Percentiles rank a stretch among this genome's conserved stretches.
Evolutionary conservation across 2,329 filamentous ascomycete genomes (phyloP).

Genomic region (Lachnellula arida): DNA sequence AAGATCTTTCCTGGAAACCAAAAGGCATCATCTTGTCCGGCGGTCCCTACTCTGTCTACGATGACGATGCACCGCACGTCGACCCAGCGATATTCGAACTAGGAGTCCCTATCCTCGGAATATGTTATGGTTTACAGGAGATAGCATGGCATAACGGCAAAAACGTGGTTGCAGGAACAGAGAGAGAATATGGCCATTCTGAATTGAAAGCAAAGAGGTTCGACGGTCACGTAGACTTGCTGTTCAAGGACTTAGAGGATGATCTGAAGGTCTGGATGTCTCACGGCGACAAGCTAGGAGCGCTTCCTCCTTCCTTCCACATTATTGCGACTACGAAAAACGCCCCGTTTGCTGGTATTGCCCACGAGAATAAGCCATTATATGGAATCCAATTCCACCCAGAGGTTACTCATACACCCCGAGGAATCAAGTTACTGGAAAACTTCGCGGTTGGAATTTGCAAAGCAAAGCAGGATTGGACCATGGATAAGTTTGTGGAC

Average conservation of each 20-base stretch:
- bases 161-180: conserved; percentile 62
- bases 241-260: conserved; percentile 73
- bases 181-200: conserved; percentile 40
- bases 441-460: conserved; percentile 89
- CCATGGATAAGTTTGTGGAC: conserved; percentile 77
- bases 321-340: conserved; percentile 72
- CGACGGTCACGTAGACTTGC: conserved; percentile 62
- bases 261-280: conserved; percentile 76
- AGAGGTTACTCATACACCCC: conserved; percentile 70
- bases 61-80: conserved; percentile 69
- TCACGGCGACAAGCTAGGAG: conserved; percentile 79
- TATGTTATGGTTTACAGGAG: conserved; percentile 55
- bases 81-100: conserved; percentile 79
- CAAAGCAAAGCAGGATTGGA: conserved; percentile 71
- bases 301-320: conserved; percentile 68
- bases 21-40: conserved; percentile 78
- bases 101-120: conserved; percentile 52
- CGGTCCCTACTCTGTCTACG: conserved; percentile 74
- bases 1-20: conserved; percentile 72
- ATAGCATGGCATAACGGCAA: conserved; percentile 65
- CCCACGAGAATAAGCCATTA: conserved; percentile 63
- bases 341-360: conserved; percentile 75
- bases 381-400: conserved; percentile 73
- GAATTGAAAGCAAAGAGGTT: conserved; percentile 54
- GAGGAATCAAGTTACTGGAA: conserved; percentile 64